phyloP scores from a whole-genome alignment of 1,284 basidiomycete genomes.

The Cystobasidium sp. region DNA sequence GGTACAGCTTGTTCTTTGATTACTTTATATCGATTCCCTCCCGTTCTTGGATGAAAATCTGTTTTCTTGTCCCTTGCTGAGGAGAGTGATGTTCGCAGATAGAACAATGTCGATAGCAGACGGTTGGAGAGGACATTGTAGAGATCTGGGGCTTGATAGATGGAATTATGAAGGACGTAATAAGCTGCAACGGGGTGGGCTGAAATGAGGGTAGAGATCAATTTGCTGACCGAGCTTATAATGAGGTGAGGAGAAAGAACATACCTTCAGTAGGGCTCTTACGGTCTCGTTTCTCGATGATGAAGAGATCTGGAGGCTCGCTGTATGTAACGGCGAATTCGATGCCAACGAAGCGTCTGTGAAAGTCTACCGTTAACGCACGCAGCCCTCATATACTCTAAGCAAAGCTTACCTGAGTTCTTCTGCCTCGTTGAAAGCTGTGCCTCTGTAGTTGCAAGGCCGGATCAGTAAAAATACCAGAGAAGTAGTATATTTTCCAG shows the following conservation, averaged over 20 bases:
- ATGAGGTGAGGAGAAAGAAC: not conserved
- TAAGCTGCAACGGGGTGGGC: slow-evolving; percentile 78
- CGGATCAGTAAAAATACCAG: too few species aligned
- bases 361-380: not conserved
- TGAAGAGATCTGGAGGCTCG: slow-evolving; percentile 74
- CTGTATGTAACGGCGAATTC: slow-evolving; percentile 81
- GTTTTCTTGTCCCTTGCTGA: slow-evolving; percentile 35
- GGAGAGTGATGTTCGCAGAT: slow-evolving; percentile 31
- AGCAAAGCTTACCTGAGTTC: slow-evolving; percentile 67
- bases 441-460: slow-evolving; percentile 46
- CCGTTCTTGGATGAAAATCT: slow-evolving; percentile 39
- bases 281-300: slow-evolving; percentile 82
- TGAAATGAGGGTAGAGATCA: slow-evolving; percentile 54
- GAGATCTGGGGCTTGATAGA: slow-evolving; percentile 81
- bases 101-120: slow-evolving; percentile 56
- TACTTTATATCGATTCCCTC: slow-evolving; percentile 42
- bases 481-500: not conserved
- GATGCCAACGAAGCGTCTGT: slow-evolving; percentile 77
- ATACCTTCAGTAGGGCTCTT: slow-evolving; percentile 42
- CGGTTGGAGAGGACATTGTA: slow-evolving; percentile 79
- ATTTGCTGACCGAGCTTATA: not conserved
- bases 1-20: slow-evolving; percentile 22
- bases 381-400: not conserved
- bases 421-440: slow-evolving; percentile 72
- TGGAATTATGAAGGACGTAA: slow-evolving; percentile 80